Base-by-base conservation (phyloP, 2,329 filamentous ascomycete species). In the Pestalotiopsis sp. region DNA sequence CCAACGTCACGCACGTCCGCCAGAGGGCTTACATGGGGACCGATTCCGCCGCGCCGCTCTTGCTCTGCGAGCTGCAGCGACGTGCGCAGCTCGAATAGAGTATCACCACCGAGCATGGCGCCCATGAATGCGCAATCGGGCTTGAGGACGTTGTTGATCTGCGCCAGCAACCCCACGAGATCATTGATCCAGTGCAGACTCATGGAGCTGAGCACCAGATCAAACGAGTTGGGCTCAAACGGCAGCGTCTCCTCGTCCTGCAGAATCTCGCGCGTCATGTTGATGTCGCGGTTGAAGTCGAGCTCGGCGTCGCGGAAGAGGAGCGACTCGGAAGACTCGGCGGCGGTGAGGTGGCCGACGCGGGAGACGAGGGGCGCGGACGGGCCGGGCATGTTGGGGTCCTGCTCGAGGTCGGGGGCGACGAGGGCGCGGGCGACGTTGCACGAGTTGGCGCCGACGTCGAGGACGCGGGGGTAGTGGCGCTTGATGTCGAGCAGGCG, bases 141-240 rank as follows among this genome's bases (percentile, higher is more conserved):
- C 80, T 97, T 97, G 31, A 99, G 87, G 41, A 97, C 84, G 72
- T 89, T 87, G 83, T 97, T 97, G 78, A 98, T 92, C 77, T 97
- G 93, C 1, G 90, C 86, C 2, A 99, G 86, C 12, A 97, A 84
- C 1, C 92, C 93, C 0, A 96, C 96, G 4, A 99, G 88, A 79
- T 99, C 94, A 79, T 99, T 99, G 85, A 98, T 92, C 96, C 96
- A 99, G 81, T 99, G 96, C 78, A 99, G 85, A 68, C 92, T 95
- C 69, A 97, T 83, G 68, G 92, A 97, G 78, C 93, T 97, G 71
- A 99, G 84, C 12, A 98, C 93, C 5, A 97, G 90, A 78, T 98
- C 95, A 79, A 98, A 98, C 3, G 91, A 90, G 72, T 90, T 88
- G 4, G 92, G 83, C 62, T 89, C 88, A 78, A 91, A 98, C 0